These are phyloP conservation scores for Malassezia brasiliensis DNA, from an alignment of 1,284 basidiomycete species.

Conservation along the genomic window DNA sequence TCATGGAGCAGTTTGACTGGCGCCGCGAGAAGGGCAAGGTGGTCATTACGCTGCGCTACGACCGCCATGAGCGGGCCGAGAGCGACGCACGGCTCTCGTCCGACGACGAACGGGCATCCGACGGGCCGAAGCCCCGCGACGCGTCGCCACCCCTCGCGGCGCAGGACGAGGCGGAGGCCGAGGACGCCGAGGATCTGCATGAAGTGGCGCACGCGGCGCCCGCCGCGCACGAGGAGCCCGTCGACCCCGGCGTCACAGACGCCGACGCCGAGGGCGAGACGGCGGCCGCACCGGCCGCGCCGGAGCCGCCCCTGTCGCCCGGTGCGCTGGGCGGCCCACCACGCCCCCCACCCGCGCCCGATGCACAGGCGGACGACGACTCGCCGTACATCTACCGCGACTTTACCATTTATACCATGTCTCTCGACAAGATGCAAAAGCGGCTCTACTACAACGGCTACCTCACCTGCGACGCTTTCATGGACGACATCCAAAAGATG, in stretches of 20 bases:
- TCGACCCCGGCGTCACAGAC: not conserved
- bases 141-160: not conserved
- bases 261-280: not conserved
- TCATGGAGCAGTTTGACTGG: slow-evolving; percentile 45
- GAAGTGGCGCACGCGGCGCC: not conserved
- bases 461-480: slow-evolving; percentile 74
- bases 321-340: not conserved
- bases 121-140: not conserved
- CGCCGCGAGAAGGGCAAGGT: slow-evolving; percentile 35
- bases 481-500: slow-evolving; percentile 78
- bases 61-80: slow-evolving; percentile 56
- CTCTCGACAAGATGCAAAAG: slow-evolving; percentile 75
- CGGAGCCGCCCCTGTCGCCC: not conserved
- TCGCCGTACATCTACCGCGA: slow-evolving; percentile 24
- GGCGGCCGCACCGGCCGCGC: slow-evolving; percentile 1
- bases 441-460: slow-evolving; percentile 79
- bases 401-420: slow-evolving; percentile 42
- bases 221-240: not conserved
- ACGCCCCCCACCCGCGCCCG: not conserved
- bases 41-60: slow-evolving; percentile 61
- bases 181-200: not conserved
- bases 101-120: not conserved
- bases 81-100: slow-evolving; percentile 20
- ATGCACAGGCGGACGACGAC: not conserved
- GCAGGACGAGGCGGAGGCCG: not conserved